These are phyloP conservation scores for Dictyostelium purpureum DNA, from an alignment of 78 protist genomes.

Conservation along the genomic window DNA sequence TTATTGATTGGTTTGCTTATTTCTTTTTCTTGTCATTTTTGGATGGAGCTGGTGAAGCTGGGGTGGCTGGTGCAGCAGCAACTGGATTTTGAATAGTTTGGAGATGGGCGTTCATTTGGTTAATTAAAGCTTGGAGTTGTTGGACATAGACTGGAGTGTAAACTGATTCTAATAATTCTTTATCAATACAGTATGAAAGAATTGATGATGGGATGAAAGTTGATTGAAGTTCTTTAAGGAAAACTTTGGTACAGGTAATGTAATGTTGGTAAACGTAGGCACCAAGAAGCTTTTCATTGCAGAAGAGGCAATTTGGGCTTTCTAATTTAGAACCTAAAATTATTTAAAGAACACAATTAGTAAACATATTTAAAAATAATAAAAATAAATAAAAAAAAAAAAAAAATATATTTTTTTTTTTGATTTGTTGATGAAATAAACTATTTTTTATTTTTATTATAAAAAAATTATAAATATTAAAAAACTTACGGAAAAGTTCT, in stretches of 20 bases:
- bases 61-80: not conserved
- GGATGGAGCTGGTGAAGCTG: not conserved
- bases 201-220: slow-evolving; percentile 14
- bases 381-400: too few relatives aligned
- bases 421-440: too few relatives aligned
- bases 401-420: too few relatives aligned
- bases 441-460: too few relatives aligned
- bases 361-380: too few relatives aligned
- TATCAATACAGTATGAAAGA: slow-evolving; percentile 15
- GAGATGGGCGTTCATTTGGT: not conserved
- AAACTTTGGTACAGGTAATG: not conserved
- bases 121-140: slow-evolving; percentile 18
- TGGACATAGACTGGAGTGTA: slow-evolving; percentile 2
- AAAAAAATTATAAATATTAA: too few relatives aligned
- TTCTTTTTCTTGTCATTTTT: not conserved
- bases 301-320: not conserved
- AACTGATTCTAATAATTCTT: slow-evolving; percentile 2
- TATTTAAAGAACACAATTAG: too few relatives aligned
- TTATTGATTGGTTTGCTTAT: too few relatives aligned
- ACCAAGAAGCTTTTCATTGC: not conserved
- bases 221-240: slow-evolving; percentile 9
- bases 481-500: too few relatives aligned
- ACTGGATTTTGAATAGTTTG: not conserved
- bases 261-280: not conserved
- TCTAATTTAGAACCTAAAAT: too few relatives aligned